Conservation (phyloP, 1,139 yeast genomes). For the Hyphopichia burtonii region DNA sequence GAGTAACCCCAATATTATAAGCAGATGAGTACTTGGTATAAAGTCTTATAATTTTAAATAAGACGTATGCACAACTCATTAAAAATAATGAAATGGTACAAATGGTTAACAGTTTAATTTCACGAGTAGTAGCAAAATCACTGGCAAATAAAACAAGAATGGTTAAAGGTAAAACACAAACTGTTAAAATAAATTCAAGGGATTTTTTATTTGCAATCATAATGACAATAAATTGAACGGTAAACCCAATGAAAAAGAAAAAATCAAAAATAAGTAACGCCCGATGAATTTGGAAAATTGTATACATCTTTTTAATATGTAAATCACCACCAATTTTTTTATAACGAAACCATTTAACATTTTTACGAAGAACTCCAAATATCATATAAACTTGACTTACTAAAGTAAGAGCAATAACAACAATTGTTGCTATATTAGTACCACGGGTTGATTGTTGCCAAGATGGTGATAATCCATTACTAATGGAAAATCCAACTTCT, state of each 20-base stretch:
- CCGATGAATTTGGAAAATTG: constrained; percentile 42
- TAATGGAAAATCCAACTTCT: constrained; percentile 35
- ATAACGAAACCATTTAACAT: constrained; percentile 51
- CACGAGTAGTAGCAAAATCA: constrained; percentile 41
- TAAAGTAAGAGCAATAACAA: constrained; percentile 41
- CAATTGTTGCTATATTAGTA: constrained; percentile 47
- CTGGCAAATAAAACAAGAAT: constrained; percentile 37
- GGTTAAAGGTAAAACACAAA: constrained; percentile 50
- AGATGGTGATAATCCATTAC: constrained; percentile 14
- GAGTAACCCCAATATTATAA: constrained; percentile 15
- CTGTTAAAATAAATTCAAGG: constrained; percentile 49
- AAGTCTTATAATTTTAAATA: constrained; percentile 50
- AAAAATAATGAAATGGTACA: constrained; percentile 32
- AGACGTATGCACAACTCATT: constrained; percentile 49
- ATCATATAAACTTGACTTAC: constrained; percentile 32
- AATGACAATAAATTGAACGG: constrained; percentile 52
- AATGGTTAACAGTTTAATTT: constrained; percentile 27
- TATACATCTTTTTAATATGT: constrained; percentile 37
- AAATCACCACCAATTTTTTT: constrained; percentile 53
- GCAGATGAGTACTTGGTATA: constrained; percentile 43
- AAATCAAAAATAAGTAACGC: constrained; percentile 46
- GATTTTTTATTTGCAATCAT: constrained; percentile 40
- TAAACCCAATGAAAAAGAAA: constrained; percentile 53
- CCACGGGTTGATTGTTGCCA: constrained; percentile 33
- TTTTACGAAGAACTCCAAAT: constrained; percentile 33